Evolutionary conservation across 2,329 filamentous ascomycete genomes (phyloP).

Genomic region (Aquanectria penicillioides): DNA sequence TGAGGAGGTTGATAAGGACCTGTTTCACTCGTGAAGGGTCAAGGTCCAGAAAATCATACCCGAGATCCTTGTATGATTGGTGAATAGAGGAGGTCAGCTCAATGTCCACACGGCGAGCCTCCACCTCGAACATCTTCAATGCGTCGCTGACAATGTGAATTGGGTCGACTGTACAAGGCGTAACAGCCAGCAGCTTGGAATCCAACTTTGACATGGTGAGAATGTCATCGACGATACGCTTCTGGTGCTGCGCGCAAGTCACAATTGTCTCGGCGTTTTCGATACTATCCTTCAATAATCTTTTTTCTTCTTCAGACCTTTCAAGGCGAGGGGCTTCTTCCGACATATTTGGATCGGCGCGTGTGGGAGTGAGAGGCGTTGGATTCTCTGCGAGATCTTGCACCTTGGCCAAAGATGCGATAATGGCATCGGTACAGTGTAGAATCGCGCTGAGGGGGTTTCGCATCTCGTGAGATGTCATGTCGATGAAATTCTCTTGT

Average conservation of each 20-base stretch:
- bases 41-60: constrained; percentile 72
- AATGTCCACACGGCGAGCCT: constrained; percentile 76
- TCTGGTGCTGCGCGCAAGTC: constrained; percentile 82
- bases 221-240: constrained; percentile 80
- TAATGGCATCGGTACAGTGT: constrained; percentile 78
- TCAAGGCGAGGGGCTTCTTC: constrained; percentile 15
- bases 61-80: constrained; percentile 65
- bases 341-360: constrained; percentile 16
- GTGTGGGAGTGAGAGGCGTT: constrained; percentile 37
- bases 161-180: constrained; percentile 75
- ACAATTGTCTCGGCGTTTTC: constrained; percentile 82
- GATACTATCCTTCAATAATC: constrained; percentile 68
- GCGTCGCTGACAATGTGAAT: constrained; percentile 72
- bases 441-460: constrained; percentile 79
- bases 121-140: constrained; percentile 82
- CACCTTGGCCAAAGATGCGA: constrained; percentile 57
- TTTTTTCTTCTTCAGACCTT: constrained; percentile 48
- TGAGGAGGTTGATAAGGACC: constrained; percentile 82
- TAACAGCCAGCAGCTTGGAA: constrained; percentile 77
- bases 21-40: constrained; percentile 81
- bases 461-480: constrained; percentile 77
- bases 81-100: constrained; percentile 72
- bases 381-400: constrained; percentile 50
- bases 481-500: constrained; percentile 86
- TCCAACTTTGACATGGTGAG: constrained; percentile 80